Evolutionary conservation across 2,329 filamentous ascomycete species (phyloP), one percentile per base, ranked within the genome.

Genomic region (Aspergillus versicolor): DNA sequence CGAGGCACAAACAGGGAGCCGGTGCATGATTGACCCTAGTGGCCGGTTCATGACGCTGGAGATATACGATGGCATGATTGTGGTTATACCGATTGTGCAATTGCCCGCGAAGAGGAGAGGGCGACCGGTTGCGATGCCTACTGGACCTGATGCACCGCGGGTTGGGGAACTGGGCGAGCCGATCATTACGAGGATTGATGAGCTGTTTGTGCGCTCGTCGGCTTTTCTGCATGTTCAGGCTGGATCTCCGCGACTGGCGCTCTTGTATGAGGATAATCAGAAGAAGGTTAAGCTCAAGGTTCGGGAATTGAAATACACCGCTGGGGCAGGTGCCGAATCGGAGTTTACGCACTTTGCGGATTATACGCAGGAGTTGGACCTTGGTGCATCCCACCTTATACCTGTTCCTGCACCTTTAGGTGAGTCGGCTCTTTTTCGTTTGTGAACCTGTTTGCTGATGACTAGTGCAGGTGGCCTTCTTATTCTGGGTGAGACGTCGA

Each of bases 1-100:
- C 52, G 89, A 95, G 68, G 88, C 89, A 7, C 89, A 93, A 72
- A 92, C 89, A 58, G 88, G 89, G 64, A 90, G 95, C 73, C 83
- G 89, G 66, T 93, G 90, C 65, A 80, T 92, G 60, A 87, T 96
- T 5, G 93, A 97, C 70, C 92, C 92, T 0, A 88, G 87, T 0
- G 87, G 89, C 6, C 77, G 80, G 22, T 87, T 85, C 70, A 81
- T 90, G 79, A 84, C 84, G 3, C 69, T 90, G 61, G 86, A 89
- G 68, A 77, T 89, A 7, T 88, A 87, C 61, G 87, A 90, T 68
- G 87, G 87, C 15, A 81, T 89, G 5, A 77, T 89, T 34, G 87
- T 84, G 12, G 79, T 89, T 12, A 74, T 89, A 42, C 86, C 85
- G 2, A 79, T 89, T 43, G 75, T 84, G 7, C 80, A 72, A 77